phyloP scores from a whole-genome alignment of 805 yeast genomes.

The Candida sonorensis region DNA sequence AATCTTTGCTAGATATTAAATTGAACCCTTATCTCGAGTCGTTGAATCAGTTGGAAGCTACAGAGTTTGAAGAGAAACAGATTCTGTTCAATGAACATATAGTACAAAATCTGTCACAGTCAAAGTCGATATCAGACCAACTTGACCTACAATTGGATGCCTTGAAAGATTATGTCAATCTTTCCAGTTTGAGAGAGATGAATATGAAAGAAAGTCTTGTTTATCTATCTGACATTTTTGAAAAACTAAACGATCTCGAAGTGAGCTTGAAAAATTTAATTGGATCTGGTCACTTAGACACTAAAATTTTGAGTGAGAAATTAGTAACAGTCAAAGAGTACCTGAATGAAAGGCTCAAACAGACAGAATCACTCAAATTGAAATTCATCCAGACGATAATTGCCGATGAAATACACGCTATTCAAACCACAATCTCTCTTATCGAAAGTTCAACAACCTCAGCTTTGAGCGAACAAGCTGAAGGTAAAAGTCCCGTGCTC shows the following conservation, averaged over 20 bases:
- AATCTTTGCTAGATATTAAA: constrained; percentile 44
- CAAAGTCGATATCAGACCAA: constrained; percentile 14
- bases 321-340: constrained; percentile 7
- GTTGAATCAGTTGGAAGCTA: constrained; percentile 16
- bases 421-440: constrained; percentile 17
- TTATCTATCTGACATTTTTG: constrained; percentile 23
- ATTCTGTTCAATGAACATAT: constrained; percentile 5
- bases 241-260: constrained; percentile 18
- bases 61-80: constrained; percentile 16
- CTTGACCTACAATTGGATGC: constrained; percentile 20
- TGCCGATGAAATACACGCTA: constrained; percentile 19
- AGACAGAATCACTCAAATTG: constrained; percentile 9
- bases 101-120: constrained; percentile 11
- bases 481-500: neutral
- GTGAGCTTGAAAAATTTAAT: constrained; percentile 12
- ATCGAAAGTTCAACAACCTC: too few species aligned
- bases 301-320: constrained; percentile 8
- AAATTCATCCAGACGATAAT: constrained; percentile 12
- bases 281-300: too few species aligned
- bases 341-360: constrained; percentile 9
- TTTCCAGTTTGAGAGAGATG: constrained; percentile 11
- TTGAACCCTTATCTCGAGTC: constrained; percentile 37
- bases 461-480: constrained; percentile 3
- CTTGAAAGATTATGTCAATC: constrained; percentile 16
- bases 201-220: constrained; percentile 17